phyloP scores from a whole-genome alignment of 2,329 filamentous ascomycete genomes.

The Alternaria panax region DNA sequence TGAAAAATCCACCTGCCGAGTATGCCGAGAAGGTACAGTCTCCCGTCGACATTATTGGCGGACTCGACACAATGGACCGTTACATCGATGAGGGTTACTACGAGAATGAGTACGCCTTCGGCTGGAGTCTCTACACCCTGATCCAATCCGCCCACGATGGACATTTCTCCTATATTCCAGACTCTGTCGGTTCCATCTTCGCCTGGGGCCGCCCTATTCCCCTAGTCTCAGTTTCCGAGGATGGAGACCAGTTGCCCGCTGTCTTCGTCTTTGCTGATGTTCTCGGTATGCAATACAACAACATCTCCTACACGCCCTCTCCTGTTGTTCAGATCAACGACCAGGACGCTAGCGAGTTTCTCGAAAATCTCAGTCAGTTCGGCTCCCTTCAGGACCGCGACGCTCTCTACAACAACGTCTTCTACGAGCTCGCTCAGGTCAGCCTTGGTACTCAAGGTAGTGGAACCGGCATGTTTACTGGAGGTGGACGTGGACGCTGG shows the following conservation, averaged over 20 bases:
- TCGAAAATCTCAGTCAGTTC: constrained; percentile 57
- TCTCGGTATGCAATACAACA: constrained; percentile 52
- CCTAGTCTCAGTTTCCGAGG: constrained; percentile 67
- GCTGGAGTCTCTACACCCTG: constrained; percentile 61
- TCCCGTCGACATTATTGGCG: constrained; percentile 53
- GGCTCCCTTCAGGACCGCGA: constrained; percentile 64
- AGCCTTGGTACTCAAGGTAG: constrained; percentile 51
- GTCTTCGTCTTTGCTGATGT: constrained; percentile 63
- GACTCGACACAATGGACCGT: constrained; percentile 50
- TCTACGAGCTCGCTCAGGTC: constrained; percentile 56
- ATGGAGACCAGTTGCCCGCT: constrained; percentile 66
- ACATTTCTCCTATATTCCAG: constrained; percentile 66
- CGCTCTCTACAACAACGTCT: constrained; percentile 63
- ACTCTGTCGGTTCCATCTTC: constrained; percentile 61
- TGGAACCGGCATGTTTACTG: constrained; percentile 54
- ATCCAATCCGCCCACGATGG: constrained; percentile 68
- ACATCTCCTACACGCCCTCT: constrained; percentile 57
- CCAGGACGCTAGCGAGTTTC: constrained; percentile 57
- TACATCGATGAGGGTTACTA: constrained; percentile 49
- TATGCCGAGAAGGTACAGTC: constrained; percentile 56
- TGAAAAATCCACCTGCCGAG: constrained; percentile 56
- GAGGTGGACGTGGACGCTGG: constrained; percentile 53
- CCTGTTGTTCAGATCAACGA: constrained; percentile 65
- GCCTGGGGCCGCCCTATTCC: constrained; percentile 57
- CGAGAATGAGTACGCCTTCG: constrained; percentile 55